Evolutionary conservation across 441 rosid genomes (phyloP).

Genomic region (Manihot esculenta): DNA sequence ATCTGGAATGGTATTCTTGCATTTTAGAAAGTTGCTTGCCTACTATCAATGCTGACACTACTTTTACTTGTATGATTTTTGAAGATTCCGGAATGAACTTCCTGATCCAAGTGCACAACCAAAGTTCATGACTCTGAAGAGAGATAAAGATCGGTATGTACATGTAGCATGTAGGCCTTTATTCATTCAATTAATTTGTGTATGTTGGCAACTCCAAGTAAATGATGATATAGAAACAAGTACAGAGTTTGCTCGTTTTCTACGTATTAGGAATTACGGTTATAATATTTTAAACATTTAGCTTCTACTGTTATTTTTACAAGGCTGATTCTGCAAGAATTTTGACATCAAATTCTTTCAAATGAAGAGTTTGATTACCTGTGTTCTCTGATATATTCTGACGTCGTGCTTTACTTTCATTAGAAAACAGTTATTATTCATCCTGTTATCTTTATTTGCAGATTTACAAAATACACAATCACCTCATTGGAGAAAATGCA

Average conservation of each 20-base stretch:
- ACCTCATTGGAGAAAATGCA: conserved; percentile 84
- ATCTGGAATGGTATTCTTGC: conserved; percentile 15
- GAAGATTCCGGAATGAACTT: conserved; percentile 94
- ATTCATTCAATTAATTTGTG: background rate
- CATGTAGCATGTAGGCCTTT: background rate
- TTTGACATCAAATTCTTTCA: too few species aligned
- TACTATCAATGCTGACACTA: background rate
- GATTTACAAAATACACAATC: conserved; percentile 79
- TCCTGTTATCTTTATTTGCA: conserved; percentile 31
- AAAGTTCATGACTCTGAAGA: conserved; percentile 79
- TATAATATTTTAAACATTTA: too few species aligned
- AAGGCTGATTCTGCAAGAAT: too few species aligned
- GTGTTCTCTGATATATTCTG: conserved; percentile 1
- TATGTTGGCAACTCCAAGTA: background rate
- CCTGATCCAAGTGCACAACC: conserved; percentile 95
- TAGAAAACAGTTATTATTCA: conserved; percentile 5
- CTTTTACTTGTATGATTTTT: conserved; percentile 20
- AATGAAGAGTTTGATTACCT: background rate
- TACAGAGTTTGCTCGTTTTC: too few species aligned
- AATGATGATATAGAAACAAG: too few species aligned
- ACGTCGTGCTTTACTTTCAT: conserved; percentile 2
- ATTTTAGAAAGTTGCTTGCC: conserved; percentile 10
- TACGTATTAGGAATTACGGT: too few species aligned
- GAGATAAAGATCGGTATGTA: conserved; percentile 83
- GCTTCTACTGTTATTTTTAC: too few species aligned